Conservation (phyloP, 1,139 yeast species). For the Protomyces pachydermus region DNA sequence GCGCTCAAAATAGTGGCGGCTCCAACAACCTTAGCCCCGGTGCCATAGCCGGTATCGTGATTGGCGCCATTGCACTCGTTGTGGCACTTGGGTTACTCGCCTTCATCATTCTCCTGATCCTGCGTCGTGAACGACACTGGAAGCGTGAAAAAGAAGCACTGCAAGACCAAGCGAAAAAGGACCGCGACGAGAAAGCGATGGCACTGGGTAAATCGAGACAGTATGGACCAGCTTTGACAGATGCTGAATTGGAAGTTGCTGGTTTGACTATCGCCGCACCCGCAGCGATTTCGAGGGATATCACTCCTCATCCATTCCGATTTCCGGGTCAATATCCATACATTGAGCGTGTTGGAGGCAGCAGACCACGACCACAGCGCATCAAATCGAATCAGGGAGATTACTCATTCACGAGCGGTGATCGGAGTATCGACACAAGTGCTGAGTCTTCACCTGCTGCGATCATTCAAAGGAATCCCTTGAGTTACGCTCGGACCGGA, state of each 20-base stretch:
- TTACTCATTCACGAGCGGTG: not conserved
- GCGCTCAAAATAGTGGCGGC: not conserved
- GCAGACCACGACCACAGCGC: not conserved
- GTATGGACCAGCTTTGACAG: not conserved
- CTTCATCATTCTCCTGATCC: not conserved
- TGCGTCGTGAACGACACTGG: not conserved
- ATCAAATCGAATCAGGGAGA: not conserved
- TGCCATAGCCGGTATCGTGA: conserved; percentile 18
- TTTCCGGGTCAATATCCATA: not conserved
- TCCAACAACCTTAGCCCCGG: not conserved
- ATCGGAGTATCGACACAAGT: not conserved
- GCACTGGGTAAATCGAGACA: not conserved
- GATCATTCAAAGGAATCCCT: not conserved
- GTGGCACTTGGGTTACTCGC: not conserved
- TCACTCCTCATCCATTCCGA: too few relatives aligned
- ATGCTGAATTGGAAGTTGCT: not conserved
- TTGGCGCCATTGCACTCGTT: conserved; percentile 18
- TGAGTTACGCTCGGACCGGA: not conserved
- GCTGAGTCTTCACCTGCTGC: not conserved
- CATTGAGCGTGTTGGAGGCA: not conserved
- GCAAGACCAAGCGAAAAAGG: not conserved
- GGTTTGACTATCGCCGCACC: not conserved
- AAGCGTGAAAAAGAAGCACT: not conserved
- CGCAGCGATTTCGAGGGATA: too few relatives aligned
- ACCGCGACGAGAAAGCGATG: not conserved